phyloP scores from a whole-genome alignment of 1,284 basidiomycete genomes.

The Phellopilus nigrolimitatus region DNA sequence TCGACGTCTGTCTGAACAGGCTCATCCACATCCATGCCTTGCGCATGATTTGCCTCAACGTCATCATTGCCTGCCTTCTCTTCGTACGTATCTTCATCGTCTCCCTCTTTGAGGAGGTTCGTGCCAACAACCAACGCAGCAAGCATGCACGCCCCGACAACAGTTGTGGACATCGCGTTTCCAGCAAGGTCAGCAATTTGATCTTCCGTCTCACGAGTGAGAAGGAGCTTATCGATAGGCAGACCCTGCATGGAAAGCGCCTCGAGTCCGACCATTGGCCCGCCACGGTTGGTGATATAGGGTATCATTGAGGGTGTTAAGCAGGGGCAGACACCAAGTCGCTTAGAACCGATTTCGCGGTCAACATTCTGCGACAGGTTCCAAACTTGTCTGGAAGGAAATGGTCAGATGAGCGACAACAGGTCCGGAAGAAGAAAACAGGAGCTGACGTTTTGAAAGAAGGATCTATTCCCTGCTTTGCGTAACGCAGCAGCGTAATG shows the following conservation, averaged over 20 bases:
- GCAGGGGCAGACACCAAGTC: slow-evolving; percentile 85
- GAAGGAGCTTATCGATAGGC: slow-evolving; percentile 84
- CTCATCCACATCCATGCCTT: slow-evolving; percentile 45
- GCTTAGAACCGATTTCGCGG: slow-evolving; percentile 77
- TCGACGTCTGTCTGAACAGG: slow-evolving; percentile 32
- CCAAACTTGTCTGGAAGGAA: slow-evolving; percentile 70
- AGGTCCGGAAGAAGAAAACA: slow-evolving; percentile 1
- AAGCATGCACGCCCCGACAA: slow-evolving; percentile 88
- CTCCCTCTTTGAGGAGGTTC: slow-evolving; percentile 59
- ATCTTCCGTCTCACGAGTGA: slow-evolving; percentile 92
- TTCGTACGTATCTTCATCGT: slow-evolving; percentile 60
- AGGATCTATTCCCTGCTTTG: slow-evolving; percentile 77
- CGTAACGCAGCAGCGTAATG: slow-evolving; percentile 80
- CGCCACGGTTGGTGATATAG: slow-evolving; percentile 92
- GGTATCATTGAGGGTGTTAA: slow-evolving; percentile 96
- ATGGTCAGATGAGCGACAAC: slow-evolving; percentile 14
- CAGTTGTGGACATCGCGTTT: slow-evolving; percentile 96
- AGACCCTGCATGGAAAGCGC: slow-evolving; percentile 92
- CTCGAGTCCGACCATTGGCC: slow-evolving; percentile 93
- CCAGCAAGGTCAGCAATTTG: slow-evolving; percentile 92
- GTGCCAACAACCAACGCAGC: slow-evolving; percentile 71
- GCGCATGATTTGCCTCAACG: slow-evolving; percentile 35
- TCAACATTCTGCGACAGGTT: slow-evolving; percentile 98
- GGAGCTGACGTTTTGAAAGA: slow-evolving; percentile 76
- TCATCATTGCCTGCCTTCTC: slow-evolving; percentile 41